Evolutionary conservation across 169 alveolate species (phyloP), one percentile per base, ranked within the genome.

Genomic region (Cryptosporidium felis): DNA sequence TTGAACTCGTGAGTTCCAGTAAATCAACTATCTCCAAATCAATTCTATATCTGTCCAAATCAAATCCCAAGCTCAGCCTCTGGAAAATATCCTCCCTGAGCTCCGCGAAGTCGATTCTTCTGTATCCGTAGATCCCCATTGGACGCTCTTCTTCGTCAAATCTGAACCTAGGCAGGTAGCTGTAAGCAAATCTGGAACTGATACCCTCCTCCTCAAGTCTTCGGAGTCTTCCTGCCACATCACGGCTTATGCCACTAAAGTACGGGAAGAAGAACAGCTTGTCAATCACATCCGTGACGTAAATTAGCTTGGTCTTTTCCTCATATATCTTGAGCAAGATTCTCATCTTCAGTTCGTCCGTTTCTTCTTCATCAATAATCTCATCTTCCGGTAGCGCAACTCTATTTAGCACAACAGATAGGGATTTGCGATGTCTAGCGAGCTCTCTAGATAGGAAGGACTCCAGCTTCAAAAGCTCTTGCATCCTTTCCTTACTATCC

Each of bases 181-280:
- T 45, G 62, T 3, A 46, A 5, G 46, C 81, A 44, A 5, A 21
- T 14, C 4, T 16, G 14, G 53, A 23, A 5, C n/a, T 44, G 23
- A 65, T 44, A 9, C 81, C 46, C 14, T 28, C 36, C 36, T 65
- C 62, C 28, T 65, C 62, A 1, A 28, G 9, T 23, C 49, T 26
- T n/a, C 18, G 26, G 6, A 65, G 47, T 60, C 49, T 60, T 14
- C 18, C 18, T 5, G 53, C 34, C 6, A 2, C 5, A 1, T n/a
- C 28, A 16, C 56, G 34, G 18, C 18, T 40, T 4, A 40, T 23
- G 3, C 79, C 44, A 36, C 5, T 14, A n/a, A 45, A 65, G 63
- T 46, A 44, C 30, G 81, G 81, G 36, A 28, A 65, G 62, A 65
- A 65, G 36, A 28, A 65, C 10, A 65, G 34, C 28, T 65, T 65